A percentile compares a stretch with the other conserved stretches of the same genome.
These are phyloP conservation scores for Mrakiaceae sp. DNA, from an alignment of 1,284 basidiomycete genomes.

Conservation along the genomic window DNA sequence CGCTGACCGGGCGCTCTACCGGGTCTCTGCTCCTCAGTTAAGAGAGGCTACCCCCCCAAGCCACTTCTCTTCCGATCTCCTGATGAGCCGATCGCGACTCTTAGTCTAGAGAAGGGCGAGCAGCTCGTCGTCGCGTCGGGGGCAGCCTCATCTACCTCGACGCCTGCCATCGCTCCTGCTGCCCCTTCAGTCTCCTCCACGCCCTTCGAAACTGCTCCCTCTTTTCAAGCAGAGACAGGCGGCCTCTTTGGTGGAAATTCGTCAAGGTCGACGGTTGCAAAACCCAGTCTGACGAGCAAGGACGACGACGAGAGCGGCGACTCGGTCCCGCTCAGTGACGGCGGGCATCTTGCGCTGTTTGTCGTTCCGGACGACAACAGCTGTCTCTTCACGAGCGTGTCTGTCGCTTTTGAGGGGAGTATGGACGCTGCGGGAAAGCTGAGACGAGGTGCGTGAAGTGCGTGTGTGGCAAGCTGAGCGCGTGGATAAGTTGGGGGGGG, in stretches of 20 bases:
- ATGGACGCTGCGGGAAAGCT: slow-evolving; percentile 53
- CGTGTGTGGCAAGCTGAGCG: background rate
- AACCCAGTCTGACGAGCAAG: background rate
- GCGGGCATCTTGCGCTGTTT: slow-evolving; percentile 5
- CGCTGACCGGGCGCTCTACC: background rate
- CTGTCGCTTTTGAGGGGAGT: slow-evolving; percentile 70
- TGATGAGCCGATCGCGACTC: slow-evolving; percentile 1
- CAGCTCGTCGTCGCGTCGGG: slow-evolving; percentile 10
- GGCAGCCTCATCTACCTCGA: background rate
- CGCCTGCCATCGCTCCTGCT: background rate
- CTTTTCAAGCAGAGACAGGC: background rate
- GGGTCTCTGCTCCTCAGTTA: background rate
- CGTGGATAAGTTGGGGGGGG: background rate
- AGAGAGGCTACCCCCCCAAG: slow-evolving; percentile 16
- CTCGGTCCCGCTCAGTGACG: background rate
- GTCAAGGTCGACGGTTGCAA: background rate
- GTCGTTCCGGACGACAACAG: slow-evolving; percentile 62
- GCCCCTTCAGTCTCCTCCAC: background rate
- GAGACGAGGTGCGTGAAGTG: slow-evolving; percentile 44
- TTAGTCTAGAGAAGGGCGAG: slow-evolving; percentile 10
- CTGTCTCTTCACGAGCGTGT: slow-evolving; percentile 77
- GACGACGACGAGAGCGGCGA: slow-evolving; percentile 1
- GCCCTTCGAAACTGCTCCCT: background rate
- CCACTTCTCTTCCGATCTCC: background rate
- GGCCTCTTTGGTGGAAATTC: background rate